A percentile compares a stretch with the other conserved stretches of the same genome.
These are phyloP conservation scores for Camelina neglecta DNA, from an alignment of 345 rosid genomes.

Conservation along the genomic window DNA sequence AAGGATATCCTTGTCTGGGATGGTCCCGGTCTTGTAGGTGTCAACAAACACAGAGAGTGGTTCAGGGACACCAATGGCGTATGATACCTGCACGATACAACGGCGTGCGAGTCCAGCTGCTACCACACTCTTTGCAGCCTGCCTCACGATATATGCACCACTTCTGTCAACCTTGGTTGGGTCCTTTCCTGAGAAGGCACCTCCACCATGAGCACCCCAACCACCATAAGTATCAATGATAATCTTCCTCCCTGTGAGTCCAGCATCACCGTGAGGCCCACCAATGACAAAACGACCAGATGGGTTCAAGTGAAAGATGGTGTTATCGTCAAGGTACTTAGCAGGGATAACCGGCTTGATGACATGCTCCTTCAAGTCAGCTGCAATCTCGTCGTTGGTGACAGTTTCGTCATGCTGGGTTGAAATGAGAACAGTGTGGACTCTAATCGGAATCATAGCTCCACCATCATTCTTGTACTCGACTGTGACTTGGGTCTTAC, in stretches of 20 bases:
- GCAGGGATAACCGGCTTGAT: conserved; percentile 77
- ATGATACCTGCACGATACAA: conserved; percentile 76
- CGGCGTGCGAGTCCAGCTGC: conserved; percentile 80
- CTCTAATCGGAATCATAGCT: conserved; percentile 73
- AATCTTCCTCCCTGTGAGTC: conserved; percentile 82
- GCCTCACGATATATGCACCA: conserved; percentile 82
- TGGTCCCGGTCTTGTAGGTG: conserved; percentile 63
- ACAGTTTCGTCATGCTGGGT: conserved; percentile 87
- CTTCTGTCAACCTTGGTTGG: conserved; percentile 83
- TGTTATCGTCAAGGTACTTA: conserved; percentile 70
- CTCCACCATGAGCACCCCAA: conserved; percentile 83
- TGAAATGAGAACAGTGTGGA: conserved; percentile 80
- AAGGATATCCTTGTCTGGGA: conserved; percentile 61
- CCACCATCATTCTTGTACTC: conserved; percentile 72
- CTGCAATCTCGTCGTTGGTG: conserved; percentile 71
- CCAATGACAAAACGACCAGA: conserved; percentile 86
- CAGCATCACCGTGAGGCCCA: conserved; percentile 88
- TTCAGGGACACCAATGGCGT: conserved; percentile 75
- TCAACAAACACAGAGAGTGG: conserved; percentile 72
- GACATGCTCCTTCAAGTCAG: conserved; percentile 72
- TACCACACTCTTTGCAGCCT: conserved; percentile 79
- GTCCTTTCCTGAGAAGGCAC: conserved; percentile 81
- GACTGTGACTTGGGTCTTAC: conserved; percentile 81
- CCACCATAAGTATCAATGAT: conserved; percentile 81
- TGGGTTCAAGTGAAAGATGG: conserved; percentile 83